Evolutionary conservation across 1,284 basidiomycete genomes (phyloP).

Genomic region (Takashimella koratensis): DNA sequence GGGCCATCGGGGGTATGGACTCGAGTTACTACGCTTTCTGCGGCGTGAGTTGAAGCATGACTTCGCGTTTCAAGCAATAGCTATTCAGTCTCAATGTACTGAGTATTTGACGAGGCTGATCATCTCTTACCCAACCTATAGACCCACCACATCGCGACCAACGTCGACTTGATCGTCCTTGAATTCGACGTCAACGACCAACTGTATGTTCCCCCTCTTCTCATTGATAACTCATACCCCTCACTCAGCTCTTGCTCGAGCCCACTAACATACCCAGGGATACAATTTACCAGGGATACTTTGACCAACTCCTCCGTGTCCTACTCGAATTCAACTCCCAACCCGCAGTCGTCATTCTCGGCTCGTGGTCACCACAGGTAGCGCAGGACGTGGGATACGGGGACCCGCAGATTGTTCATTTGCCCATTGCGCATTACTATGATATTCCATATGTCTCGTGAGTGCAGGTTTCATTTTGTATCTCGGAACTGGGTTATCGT

Average conservation of each 20-base stretch:
- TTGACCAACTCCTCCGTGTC: conserved; percentile 48
- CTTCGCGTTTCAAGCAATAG: not conserved
- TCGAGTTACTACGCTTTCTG: conserved; percentile 50
- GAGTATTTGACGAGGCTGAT: no score
- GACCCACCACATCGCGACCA: conserved; percentile 45
- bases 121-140: no score
- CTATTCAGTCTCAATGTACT: no score
- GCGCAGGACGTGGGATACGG: conserved; percentile 46
- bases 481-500: no score
- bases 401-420: conserved; percentile 46
- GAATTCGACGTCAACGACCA: conserved; percentile 51
- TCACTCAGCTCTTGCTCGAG: no score
- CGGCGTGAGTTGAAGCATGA: conserved; percentile 25
- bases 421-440: conserved; percentile 48
- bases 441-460: conserved; percentile 46
- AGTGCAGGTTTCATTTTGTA: no score
- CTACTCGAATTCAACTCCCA: conserved; percentile 43
- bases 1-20: conserved; percentile 48
- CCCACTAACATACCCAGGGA: no score
- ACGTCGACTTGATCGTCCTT: conserved; percentile 46
- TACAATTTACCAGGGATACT: conserved; percentile 40
- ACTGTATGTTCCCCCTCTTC: conserved; percentile 24
- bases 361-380: conserved; percentile 44
- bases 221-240: no score
- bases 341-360: conserved; percentile 47